A percentile compares a stretch with the other conserved stretches of the same genome.
phyloP scores from a whole-genome alignment of 352 stramenopile species.

The Phytophthora crassamura region DNA sequence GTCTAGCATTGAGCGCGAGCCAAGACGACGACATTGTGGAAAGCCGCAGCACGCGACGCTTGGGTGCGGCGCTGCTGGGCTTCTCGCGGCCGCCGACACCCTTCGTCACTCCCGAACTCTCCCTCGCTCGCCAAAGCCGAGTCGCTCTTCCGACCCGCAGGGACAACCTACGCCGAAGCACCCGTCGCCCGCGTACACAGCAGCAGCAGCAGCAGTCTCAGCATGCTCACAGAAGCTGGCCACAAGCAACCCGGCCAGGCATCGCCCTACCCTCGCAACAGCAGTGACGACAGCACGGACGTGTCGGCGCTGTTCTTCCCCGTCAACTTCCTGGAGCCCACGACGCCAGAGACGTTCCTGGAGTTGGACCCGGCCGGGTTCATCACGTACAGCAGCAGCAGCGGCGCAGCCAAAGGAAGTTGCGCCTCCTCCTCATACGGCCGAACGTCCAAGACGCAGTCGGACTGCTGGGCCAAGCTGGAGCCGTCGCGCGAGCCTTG shows the following conservation, averaged over 20 bases:
- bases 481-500: slow-evolving; percentile 61
- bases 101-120: slow-evolving; percentile 36
- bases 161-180: slow-evolving; percentile 6
- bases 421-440: slow-evolving; percentile 7
- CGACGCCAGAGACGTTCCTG: slow-evolving; percentile 35
- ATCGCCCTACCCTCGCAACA: slow-evolving; percentile 2
- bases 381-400: slow-evolving; percentile 18
- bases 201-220: not conserved
- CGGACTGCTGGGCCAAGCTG: slow-evolving; percentile 32
- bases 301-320: slow-evolving; percentile 28
- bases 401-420: slow-evolving; percentile 26
- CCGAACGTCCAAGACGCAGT: not conserved
- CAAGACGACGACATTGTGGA: slow-evolving; percentile 21
- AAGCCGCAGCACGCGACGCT: slow-evolving; percentile 39
- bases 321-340: slow-evolving; percentile 30
- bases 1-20: slow-evolving; percentile 2
- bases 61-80: slow-evolving; percentile 12
- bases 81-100: slow-evolving; percentile 6
- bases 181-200: slow-evolving; percentile 19
- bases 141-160: slow-evolving; percentile 11
- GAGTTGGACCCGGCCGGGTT: slow-evolving; percentile 32
- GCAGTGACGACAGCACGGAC: slow-evolving; percentile 17
- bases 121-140: slow-evolving; percentile 15
- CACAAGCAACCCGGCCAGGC: slow-evolving; percentile 12
- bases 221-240: slow-evolving; percentile 24